Conservation (phyloP, 116 monocot genomes). For the Papilionanthe hybrid region DNA sequence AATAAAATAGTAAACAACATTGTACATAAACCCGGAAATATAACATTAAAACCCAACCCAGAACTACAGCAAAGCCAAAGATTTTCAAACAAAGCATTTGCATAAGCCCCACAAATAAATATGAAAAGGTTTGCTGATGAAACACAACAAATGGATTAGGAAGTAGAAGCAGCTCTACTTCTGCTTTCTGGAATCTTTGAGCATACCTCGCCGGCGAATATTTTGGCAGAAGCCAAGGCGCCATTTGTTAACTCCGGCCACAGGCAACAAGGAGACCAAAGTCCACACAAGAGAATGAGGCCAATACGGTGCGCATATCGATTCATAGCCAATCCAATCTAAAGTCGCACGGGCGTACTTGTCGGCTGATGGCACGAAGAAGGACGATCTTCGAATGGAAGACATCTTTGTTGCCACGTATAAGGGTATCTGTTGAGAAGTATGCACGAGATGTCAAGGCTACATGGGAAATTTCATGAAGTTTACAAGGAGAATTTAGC, state of each 20-base stretch:
- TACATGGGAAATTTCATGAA: too few relatives aligned
- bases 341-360: constrained; percentile 49
- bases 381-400: constrained; percentile 40
- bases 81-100: too few relatives aligned
- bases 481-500: not conserved
- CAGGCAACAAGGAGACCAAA: constrained; percentile 41
- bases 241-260: constrained; percentile 35
- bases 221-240: constrained; percentile 42
- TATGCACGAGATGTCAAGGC: too few relatives aligned
- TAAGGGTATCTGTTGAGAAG: constrained; percentile 44
- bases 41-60: too few relatives aligned
- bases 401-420: constrained; percentile 91
- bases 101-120: too few relatives aligned
- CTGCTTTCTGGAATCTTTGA: constrained; percentile 47
- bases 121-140: too few relatives aligned
- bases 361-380: constrained; percentile 57
- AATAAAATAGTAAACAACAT: too few relatives aligned
- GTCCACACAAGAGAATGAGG: constrained; percentile 66
- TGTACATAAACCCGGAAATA: too few relatives aligned
- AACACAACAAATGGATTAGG: too few relatives aligned
- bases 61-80: too few relatives aligned
- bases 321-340: constrained; percentile 64
- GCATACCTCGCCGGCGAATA: constrained; percentile 52
- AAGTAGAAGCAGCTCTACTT: constrained; percentile 11
- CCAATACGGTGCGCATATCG: constrained; percentile 82